phyloP scores from a whole-genome alignment of 345 rosid genomes.

The Salix udensis region DNA sequence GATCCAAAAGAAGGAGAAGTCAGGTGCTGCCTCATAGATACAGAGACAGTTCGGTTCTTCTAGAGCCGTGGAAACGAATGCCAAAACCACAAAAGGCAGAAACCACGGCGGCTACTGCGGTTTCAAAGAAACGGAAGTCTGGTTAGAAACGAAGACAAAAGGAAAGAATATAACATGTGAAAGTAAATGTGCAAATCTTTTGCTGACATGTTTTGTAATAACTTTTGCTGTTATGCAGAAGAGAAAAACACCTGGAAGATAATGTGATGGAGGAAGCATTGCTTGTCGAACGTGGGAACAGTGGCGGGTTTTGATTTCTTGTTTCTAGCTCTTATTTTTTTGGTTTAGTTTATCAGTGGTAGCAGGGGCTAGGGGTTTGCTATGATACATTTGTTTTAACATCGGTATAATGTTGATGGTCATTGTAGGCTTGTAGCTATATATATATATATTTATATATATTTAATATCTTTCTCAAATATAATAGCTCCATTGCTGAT shows the following conservation, averaged over 20 bases:
- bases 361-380: neutral
- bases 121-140: slow-evolving; percentile 13
- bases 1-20: slow-evolving; percentile 41
- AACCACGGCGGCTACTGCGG: slow-evolving; percentile 9
- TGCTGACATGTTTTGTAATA: neutral
- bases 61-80: slow-evolving; percentile 30
- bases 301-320: neutral
- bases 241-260: neutral
- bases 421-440: neutral
- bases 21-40: slow-evolving; percentile 42
- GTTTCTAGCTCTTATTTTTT: neutral
- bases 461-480: neutral
- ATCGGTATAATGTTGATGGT: neutral
- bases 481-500: neutral
- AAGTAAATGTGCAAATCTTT: neutral
- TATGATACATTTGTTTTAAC: neutral
- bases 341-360: neutral
- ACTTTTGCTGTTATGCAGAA: neutral
- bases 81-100: slow-evolving; percentile 18
- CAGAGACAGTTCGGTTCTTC: slow-evolving; percentile 36
- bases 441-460: neutral
- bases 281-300: neutral
- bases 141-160: neutral
- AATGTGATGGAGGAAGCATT: neutral
- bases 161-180: neutral